Percentiles rank a stretch among this genome's conserved stretches.
phyloP scores from a whole-genome alignment of 345 rosid species.

The Trapa incisa region DNA sequence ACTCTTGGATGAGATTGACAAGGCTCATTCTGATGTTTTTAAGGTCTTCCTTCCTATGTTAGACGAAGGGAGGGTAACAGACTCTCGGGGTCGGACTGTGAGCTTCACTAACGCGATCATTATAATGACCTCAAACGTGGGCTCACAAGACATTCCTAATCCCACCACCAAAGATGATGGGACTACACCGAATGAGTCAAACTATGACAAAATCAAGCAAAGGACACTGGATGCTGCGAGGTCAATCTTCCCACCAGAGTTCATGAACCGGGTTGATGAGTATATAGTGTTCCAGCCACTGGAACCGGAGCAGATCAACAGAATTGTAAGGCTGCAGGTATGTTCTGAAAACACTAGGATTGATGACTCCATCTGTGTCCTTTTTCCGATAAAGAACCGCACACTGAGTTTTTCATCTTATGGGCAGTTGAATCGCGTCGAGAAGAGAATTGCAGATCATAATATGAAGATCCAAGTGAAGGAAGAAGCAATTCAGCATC shows the following conservation, averaged over 20 bases:
- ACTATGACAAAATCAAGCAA: constrained; percentile 67
- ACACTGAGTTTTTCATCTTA: not conserved
- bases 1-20: constrained; percentile 96
- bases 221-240: constrained; percentile 97
- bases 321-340: constrained; percentile 88
- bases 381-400: not conserved
- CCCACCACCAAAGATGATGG: constrained; percentile 32
- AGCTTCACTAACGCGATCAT: constrained; percentile 87
- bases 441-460: constrained; percentile 72
- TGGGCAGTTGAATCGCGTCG: constrained; percentile 78
- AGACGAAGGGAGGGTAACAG: constrained; percentile 96
- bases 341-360: not conserved
- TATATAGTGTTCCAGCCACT: constrained; percentile 98
- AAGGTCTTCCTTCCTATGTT: constrained; percentile 93
- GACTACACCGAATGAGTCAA: constrained; percentile 31
- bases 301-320: constrained; percentile 64
- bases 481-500: constrained; percentile 65
- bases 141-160: constrained; percentile 73
- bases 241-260: constrained; percentile 87
- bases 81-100: constrained; percentile 91
- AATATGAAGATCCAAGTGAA: constrained; percentile 67
- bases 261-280: constrained; percentile 95
- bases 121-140: constrained; percentile 94
- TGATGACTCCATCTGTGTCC: not conserved
- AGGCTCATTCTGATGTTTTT: constrained; percentile 87